These are phyloP conservation scores for Cryptomeria japonica DNA, from an alignment of 75 land plant species.

Conservation along the genomic window DNA sequence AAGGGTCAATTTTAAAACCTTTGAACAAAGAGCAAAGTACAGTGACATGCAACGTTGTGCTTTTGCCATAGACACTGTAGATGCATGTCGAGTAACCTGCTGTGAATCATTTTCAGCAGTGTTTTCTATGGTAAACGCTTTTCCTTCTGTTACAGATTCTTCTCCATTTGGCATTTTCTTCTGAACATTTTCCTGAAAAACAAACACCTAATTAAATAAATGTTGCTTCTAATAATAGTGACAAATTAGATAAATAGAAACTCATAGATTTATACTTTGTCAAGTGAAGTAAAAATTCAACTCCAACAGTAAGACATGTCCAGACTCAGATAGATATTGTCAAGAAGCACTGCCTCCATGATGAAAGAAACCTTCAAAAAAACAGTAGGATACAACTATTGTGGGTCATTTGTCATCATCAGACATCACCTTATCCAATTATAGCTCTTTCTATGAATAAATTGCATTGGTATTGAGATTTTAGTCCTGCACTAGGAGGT, in stretches of 20 bases:
- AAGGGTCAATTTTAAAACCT: slow-evolving; percentile 43
- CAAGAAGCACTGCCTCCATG: not conserved
- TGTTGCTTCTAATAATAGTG: not conserved
- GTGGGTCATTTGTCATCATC: not conserved
- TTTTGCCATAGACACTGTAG: slow-evolving; percentile 38
- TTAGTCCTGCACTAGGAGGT: not conserved
- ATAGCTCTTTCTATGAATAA: not conserved
- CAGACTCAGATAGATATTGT: not conserved
- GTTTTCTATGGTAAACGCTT: not conserved
- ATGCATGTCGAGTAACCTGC: slow-evolving; percentile 20
- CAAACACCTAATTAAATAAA: not conserved
- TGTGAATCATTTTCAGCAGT: slow-evolving; percentile 36
- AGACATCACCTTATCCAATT: not conserved
- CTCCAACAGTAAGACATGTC: not conserved
- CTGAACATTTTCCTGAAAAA: not conserved
- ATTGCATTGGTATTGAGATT: not conserved
- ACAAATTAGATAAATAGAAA: not conserved
- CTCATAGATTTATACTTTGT: not conserved
- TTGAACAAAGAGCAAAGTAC: slow-evolving; percentile 89
- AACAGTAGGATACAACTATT: not conserved
- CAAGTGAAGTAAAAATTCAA: not conserved
- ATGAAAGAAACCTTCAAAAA: not conserved
- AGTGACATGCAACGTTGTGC: slow-evolving; percentile 82
- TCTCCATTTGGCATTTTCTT: not conserved
- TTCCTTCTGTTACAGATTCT: not conserved